A percentile compares a stretch with the other conserved stretches of the same genome.
Evolutionary conservation across 495 filamentous ascomycete genomes (phyloP).

Genomic region (Neurospora sublineolata): DNA sequence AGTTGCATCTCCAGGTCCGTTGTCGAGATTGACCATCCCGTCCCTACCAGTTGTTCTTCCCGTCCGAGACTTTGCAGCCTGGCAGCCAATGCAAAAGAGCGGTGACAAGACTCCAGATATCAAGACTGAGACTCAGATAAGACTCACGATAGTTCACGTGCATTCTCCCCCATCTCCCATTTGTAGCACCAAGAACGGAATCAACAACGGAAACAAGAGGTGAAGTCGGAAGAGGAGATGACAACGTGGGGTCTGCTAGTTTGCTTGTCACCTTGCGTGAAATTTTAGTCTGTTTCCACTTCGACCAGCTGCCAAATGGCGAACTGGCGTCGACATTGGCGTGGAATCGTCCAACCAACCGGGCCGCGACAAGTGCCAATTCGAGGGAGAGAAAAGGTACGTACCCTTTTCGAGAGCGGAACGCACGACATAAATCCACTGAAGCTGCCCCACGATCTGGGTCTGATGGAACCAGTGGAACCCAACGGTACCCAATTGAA

Average conservation of each 20-base stretch:
- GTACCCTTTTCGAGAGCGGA: neutral
- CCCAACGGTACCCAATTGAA: neutral
- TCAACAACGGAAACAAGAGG: neutral
- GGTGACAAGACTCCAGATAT: neutral
- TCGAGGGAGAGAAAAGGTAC: neutral
- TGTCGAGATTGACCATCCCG: neutral
- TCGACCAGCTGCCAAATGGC: neutral
- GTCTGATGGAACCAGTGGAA: slow-evolving; percentile 2
- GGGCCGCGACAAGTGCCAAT: neutral
- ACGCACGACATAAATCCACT: neutral
- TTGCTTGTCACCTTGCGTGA: neutral
- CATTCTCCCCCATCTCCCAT: neutral
- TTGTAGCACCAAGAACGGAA: neutral
- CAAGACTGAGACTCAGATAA: neutral
- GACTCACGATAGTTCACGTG: neutral
- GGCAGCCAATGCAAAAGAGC: neutral
- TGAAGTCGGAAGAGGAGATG: neutral
- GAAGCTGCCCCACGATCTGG: slow-evolving; percentile 12
- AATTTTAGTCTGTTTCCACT: neutral
- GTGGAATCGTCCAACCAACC: neutral
- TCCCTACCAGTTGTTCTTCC: neutral
- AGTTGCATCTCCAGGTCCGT: neutral
- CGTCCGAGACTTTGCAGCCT: neutral
- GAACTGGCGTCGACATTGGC: neutral
- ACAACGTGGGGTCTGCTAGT: neutral